Conservation (phyloP, 129 eudicot species). For the Tanacetum coccineum region DNA sequence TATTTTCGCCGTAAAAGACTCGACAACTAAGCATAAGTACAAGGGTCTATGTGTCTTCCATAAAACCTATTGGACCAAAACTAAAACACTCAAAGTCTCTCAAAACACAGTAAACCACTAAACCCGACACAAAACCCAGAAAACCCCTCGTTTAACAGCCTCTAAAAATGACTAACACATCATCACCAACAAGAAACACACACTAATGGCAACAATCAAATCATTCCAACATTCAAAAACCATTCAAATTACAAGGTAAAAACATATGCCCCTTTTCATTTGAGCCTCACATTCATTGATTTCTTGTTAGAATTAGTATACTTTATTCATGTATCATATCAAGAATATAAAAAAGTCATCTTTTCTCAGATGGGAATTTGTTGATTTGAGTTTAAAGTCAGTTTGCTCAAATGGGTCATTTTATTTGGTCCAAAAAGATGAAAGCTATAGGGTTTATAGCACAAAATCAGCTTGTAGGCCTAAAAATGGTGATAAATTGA, state of each 20-base stretch:
- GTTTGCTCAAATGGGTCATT: conserved; percentile 36
- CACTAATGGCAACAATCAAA: conserved; percentile 20
- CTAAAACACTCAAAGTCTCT: not conserved
- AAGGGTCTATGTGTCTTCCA: not conserved
- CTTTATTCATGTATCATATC: conserved; percentile 30
- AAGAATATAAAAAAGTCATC: conserved; percentile 10
- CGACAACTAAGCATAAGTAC: not conserved
- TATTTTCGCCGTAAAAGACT: too few species aligned
- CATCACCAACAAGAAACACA: conserved; percentile 5
- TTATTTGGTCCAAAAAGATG: conserved; percentile 26
- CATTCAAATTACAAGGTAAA: conserved; percentile 24
- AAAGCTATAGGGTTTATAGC: conserved; percentile 37
- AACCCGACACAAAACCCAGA: not conserved
- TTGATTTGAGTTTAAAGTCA: conserved; percentile 26
- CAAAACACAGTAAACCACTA: not conserved
- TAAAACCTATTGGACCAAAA: not conserved
- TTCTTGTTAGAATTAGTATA: conserved; percentile 2
- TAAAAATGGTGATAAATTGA: conserved; percentile 19
- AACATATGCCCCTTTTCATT: not conserved
- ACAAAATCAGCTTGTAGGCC: conserved; percentile 24
- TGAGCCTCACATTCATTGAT: conserved; percentile 17
- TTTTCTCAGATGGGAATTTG: conserved; percentile 24
- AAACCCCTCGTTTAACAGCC: conserved; percentile 30
- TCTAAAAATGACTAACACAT: conserved; percentile 25
- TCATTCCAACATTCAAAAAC: conserved; percentile 14